These are phyloP conservation scores for Trichophyton rubrum DNA, from an alignment of 2,329 filamentous ascomycete genomes.

Conservation along the genomic window DNA sequence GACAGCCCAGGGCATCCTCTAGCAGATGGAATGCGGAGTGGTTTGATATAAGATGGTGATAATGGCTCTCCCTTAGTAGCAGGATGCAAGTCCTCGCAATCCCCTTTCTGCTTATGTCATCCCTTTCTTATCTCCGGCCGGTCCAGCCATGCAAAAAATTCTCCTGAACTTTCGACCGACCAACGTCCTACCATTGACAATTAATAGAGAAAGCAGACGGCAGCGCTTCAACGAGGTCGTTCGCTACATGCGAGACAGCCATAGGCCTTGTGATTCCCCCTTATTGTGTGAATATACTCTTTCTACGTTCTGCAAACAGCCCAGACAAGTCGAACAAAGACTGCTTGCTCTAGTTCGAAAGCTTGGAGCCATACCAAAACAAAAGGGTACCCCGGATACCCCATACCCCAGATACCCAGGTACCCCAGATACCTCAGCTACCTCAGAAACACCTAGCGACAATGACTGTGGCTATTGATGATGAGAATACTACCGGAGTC, in stretches of 20 bases:
- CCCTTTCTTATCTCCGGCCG: background rate
- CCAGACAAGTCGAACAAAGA: background rate
- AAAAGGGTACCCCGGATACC: background rate
- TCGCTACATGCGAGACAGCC: background rate
- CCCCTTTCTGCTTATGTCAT: slow-evolving; percentile 2
- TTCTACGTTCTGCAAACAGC: background rate
- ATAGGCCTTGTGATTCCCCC: background rate
- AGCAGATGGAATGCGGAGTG: background rate
- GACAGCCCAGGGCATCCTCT: background rate
- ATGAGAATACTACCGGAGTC: background rate
- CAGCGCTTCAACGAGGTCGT: background rate
- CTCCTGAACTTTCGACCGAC: background rate
- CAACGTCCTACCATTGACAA: background rate
- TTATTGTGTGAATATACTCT: background rate
- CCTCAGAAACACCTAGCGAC: background rate
- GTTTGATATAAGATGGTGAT: background rate
- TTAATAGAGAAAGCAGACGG: background rate
- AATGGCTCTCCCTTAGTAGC: too few species aligned
- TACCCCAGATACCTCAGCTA: background rate
- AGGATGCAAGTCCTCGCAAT: background rate
- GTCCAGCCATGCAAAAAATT: background rate
- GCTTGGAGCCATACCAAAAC: background rate
- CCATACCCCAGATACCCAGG: background rate
- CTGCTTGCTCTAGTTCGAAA: background rate
- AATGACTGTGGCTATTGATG: background rate